Evolutionary conservation across 768 basidiomycete genomes (phyloP), one percentile per base, ranked within the genome.

Genomic region (Mycena venus): DNA sequence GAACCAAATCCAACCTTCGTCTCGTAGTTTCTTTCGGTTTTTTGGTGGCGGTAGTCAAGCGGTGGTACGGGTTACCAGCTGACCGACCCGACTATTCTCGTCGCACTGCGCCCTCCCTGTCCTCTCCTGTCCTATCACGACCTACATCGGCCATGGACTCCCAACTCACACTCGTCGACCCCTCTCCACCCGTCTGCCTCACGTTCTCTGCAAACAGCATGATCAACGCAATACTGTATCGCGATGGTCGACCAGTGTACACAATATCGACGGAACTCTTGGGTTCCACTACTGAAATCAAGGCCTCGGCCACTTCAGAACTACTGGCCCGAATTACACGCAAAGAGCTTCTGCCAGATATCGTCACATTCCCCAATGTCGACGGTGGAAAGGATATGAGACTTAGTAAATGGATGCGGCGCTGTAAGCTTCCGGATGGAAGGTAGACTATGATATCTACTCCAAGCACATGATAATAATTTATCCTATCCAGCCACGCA

Each of bases 201-300:
- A 58, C 47, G 1, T 76, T 76, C 27, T 7, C 12, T 7, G 9
- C 68, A 23, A 49, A 76, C 64, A 76, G 68, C 68, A 76, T 76
- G 75, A 65, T 56, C 15, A 73, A 76, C 58, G 31, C 71, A 5
- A 70, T 63, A 2, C 21, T 76, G 1, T 67, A 36, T 11, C 29
- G 31, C 34, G 58, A 62, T 40, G 34, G 60, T 9, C 71, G 31
- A 9, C 60, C 75, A 4, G n/a, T 49, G 9, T 73, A 76, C 68
- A 62, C 55, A n/a, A 27, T 76, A 0, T 53, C 71, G 4, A 72
- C 71, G 15, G 23, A 59, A 62, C 67, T 70, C 10, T 44, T 36
- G 31, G 67, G 55, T 21, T 65, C 75, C 29, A 58, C 47, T 12
- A 72, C 71, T 9, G 68, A 76, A 38, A 19, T 76, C 8, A n/a